Evolutionary conservation across 768 basidiomycete species (phyloP).

Genomic region (Leucocoprinus sp.): DNA sequence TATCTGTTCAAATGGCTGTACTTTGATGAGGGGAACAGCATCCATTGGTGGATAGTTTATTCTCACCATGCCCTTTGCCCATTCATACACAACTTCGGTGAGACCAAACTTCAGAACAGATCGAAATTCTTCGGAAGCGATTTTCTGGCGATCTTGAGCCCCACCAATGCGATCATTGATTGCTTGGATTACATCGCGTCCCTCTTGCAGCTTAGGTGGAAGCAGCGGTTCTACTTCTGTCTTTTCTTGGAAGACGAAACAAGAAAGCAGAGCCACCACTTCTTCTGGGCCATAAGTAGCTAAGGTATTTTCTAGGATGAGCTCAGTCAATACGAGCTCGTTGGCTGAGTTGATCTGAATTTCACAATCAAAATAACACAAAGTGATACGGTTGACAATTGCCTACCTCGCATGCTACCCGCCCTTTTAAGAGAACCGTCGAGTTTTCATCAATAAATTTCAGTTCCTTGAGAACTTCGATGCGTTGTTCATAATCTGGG

Average conservation of each 20-base stretch:
- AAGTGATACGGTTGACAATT: background rate
- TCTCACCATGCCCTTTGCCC: conserved; percentile 96
- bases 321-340: conserved; percentile 91
- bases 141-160: conserved; percentile 75
- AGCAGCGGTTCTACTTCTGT: conserved; percentile 83
- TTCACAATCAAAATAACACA: conserved; percentile 2
- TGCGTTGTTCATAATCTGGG: conserved; percentile 94
- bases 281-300: conserved; percentile 90
- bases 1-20: conserved; percentile 92
- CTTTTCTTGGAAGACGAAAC: conserved; percentile 98
- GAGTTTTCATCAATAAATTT: conserved; percentile 94
- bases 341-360: conserved; percentile 94
- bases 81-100: conserved; percentile 96
- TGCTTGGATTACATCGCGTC: conserved; percentile 65
- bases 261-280: conserved; percentile 90
- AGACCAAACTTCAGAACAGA: conserved; percentile 82
- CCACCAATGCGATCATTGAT: conserved; percentile 74
- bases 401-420: conserved; percentile 93
- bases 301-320: conserved; percentile 92
- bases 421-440: conserved; percentile 90
- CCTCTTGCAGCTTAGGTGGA: conserved; percentile 71
- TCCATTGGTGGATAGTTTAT: background rate
- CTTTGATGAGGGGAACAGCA: background rate
- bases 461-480: conserved; percentile 83
- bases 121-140: conserved; percentile 71